Percentiles rank a stretch among this genome's conserved stretches.
Conservation (phyloP, 495 filamentous ascomycete genomes). For the Lindgomyces ingoldianus region DNA sequence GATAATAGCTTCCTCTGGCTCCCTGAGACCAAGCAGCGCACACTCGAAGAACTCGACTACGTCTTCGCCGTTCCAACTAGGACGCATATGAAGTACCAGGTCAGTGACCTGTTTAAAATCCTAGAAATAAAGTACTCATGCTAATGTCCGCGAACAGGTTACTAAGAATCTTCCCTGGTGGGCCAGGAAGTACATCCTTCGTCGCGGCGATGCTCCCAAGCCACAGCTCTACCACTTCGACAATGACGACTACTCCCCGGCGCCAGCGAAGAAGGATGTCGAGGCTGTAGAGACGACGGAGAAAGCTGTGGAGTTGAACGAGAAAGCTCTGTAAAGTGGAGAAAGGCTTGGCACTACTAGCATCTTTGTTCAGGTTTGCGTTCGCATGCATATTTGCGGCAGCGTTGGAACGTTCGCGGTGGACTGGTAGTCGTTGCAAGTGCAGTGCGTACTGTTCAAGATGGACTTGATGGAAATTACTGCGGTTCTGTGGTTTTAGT, state of each 20-base stretch:
- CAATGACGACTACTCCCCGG: constrained; percentile 1
- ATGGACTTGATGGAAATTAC: too few species aligned
- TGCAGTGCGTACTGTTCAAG: too few species aligned
- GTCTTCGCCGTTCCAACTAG: constrained; percentile 55
- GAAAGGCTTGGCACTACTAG: too few species aligned
- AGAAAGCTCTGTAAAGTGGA: not conserved
- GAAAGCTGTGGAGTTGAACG: not conserved
- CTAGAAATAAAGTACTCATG: too few species aligned
- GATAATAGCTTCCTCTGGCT: constrained; percentile 58
- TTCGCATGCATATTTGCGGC: too few species aligned
- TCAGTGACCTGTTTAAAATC: too few species aligned
- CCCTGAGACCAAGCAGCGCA: constrained; percentile 68
- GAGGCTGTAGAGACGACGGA: not conserved
- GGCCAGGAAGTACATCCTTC: constrained; percentile 25
- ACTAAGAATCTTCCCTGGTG: constrained; percentile 40
- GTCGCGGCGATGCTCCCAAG: constrained; percentile 11
- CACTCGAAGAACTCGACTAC: constrained; percentile 79
- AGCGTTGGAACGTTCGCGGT: too few species aligned
- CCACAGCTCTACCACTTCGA: constrained; percentile 34
- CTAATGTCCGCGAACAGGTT: too few species aligned
- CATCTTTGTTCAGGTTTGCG: too few species aligned
- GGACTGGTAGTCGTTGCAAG: too few species aligned
- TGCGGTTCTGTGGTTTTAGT: too few species aligned
- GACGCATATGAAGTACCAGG: constrained; percentile 46
- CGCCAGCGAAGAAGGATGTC: not conserved